Evolutionary conservation across 164 flowering plant species (phyloP).

Genomic region (Nelumbo lutea): DNA sequence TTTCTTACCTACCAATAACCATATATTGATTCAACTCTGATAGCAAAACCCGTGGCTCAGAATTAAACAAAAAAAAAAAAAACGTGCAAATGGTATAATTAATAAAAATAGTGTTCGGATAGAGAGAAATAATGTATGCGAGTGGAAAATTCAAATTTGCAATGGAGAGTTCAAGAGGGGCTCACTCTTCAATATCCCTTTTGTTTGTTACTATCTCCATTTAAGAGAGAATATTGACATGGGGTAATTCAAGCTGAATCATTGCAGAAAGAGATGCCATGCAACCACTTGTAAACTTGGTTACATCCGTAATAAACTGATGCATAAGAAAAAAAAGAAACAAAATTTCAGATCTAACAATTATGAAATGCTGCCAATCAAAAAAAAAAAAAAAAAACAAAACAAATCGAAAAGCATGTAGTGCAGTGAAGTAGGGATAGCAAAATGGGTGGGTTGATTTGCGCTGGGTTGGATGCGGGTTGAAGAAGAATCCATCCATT

Average conservation of each 20-base stretch:
- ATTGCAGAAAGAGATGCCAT: conserved; percentile 98
- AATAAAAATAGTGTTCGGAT: not conserved
- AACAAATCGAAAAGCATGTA: too few species aligned
- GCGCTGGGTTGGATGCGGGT: too few species aligned
- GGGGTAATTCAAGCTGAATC: conserved; percentile 93
- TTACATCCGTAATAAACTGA: conserved; percentile 92
- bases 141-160: not conserved
- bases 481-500: too few species aligned
- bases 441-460: too few species aligned
- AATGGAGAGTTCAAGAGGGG: conserved; percentile 2
- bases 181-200: conserved; percentile 70
- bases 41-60: conserved; percentile 62
- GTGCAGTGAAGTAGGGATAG: too few species aligned
- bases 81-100: not conserved
- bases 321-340: conserved; percentile 2
- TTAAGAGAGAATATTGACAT: conserved; percentile 87
- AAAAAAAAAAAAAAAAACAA: too few species aligned
- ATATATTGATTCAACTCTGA: conserved; percentile 80
- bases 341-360: too few species aligned
- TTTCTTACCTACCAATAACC: conserved; percentile 27
- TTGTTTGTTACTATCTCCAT: conserved; percentile 90
- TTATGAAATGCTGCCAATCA: too few species aligned
- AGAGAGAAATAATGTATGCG: not conserved
- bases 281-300: conserved; percentile 95
- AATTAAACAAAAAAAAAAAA: conserved; percentile 34